Evolutionary conservation across 768 basidiomycete species (phyloP).

Genomic region (Naganishia onofrii): DNA sequence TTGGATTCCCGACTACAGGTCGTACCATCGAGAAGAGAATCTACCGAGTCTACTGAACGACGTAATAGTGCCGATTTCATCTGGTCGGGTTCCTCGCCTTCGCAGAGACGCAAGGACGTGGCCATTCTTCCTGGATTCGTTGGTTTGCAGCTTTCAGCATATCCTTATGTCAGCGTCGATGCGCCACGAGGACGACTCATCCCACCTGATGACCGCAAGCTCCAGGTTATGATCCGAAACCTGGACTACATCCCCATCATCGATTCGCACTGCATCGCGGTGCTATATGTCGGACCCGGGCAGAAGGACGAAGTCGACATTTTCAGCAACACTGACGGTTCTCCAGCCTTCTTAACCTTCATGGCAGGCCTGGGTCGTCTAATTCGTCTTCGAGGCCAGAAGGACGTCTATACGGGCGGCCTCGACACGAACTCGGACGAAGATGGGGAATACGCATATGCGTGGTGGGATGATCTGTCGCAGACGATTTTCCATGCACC

Average conservation of each 20-base stretch:
- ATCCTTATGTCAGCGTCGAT: slow-evolving; percentile 57
- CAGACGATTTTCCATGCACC: slow-evolving; percentile 94
- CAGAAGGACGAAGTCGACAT: slow-evolving; percentile 83
- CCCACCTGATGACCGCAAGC: slow-evolving; percentile 52
- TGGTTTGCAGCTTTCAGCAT: slow-evolving; percentile 78
- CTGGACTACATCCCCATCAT: slow-evolving; percentile 88
- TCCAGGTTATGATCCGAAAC: slow-evolving; percentile 58
- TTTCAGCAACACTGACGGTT: slow-evolving; percentile 83
- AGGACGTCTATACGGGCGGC: slow-evolving; percentile 88
- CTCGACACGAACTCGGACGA: slow-evolving; percentile 71
- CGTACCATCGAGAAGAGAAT: neutral
- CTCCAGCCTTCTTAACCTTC: slow-evolving; percentile 90
- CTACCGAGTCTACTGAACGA: neutral
- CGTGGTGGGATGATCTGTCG: slow-evolving; percentile 98
- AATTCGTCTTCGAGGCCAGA: slow-evolving; percentile 81
- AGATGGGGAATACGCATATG: slow-evolving; percentile 95
- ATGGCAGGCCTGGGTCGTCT: slow-evolving; percentile 82
- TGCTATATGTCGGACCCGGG: slow-evolving; percentile 91
- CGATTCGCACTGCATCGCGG: slow-evolving; percentile 93
- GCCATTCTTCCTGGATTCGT: slow-evolving; percentile 79
- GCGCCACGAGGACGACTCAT: slow-evolving; percentile 56
- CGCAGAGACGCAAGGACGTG: slow-evolving; percentile 83
- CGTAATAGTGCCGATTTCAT: slow-evolving; percentile 57
- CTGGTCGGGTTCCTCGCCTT: slow-evolving; percentile 81
- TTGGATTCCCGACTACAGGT: neutral